Conservation (phyloP, 352 stramenopile genomes). For the Aphanomyces astaci region DNA sequence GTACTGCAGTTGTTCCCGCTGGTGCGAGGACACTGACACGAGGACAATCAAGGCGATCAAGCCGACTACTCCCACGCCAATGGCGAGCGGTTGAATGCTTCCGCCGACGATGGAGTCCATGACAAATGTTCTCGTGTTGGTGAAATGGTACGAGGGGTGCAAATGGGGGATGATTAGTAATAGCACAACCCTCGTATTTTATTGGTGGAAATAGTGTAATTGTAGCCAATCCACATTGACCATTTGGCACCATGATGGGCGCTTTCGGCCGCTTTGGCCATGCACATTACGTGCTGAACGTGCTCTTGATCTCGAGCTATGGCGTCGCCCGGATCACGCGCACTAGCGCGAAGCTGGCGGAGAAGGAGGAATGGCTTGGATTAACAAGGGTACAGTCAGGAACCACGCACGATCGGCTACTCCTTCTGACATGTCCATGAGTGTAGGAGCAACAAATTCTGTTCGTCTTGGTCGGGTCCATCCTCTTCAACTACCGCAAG, state of each 20-base stretch:
- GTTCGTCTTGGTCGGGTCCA: constrained; percentile 43
- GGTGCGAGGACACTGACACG: constrained; percentile 62
- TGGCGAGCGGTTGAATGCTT: constrained; percentile 55
- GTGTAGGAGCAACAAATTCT: constrained; percentile 69
- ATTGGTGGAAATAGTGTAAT: not conserved
- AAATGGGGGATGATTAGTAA: not conserved
- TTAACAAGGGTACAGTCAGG: constrained; percentile 36
- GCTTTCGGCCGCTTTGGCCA: constrained; percentile 38
- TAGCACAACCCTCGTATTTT: not conserved
- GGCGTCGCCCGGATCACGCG: constrained; percentile 36
- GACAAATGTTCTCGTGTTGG: not conserved
- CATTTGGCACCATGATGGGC: not conserved
- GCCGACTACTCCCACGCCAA: constrained; percentile 50
- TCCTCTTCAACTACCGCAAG: constrained; percentile 67
- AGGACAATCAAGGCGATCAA: constrained; percentile 58
- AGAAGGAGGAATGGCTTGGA: constrained; percentile 56
- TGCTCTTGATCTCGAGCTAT: constrained; percentile 49
- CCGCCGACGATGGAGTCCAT: not conserved
- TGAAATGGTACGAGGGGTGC: not conserved
- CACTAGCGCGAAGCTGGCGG: constrained; percentile 34
- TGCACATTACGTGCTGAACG: constrained; percentile 67
- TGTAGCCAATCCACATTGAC: not conserved
- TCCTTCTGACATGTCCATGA: too few relatives aligned
- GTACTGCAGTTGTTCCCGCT: constrained; percentile 68
- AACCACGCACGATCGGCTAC: not conserved